Conservation (phyloP, 495 filamentous ascomycete genomes). For the Lophium mytilinum region DNA sequence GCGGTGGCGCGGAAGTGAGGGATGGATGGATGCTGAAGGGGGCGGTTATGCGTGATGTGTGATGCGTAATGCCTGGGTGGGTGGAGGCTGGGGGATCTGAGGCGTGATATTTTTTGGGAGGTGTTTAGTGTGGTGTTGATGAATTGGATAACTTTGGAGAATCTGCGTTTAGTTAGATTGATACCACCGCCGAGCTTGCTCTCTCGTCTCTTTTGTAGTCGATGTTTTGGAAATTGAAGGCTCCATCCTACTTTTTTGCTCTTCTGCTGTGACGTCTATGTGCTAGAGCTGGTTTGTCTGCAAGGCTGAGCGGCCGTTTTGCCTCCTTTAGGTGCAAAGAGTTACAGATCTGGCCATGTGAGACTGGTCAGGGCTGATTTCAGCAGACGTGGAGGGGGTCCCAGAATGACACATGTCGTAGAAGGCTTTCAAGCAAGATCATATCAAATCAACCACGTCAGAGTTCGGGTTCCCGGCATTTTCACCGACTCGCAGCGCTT, state of each 20-base stretch:
- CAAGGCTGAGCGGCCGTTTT: no score
- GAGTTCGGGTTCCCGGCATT: no score
- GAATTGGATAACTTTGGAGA: background rate
- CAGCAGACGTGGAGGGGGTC: no score
- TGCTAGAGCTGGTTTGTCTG: no score
- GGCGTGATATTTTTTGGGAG: background rate
- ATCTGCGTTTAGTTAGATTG: background rate
- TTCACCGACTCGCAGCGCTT: no score
- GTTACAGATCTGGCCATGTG: no score
- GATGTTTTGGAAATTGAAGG: background rate
- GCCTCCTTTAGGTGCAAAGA: no score
- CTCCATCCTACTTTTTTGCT: background rate
- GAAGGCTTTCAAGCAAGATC: no score
- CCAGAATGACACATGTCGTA: no score
- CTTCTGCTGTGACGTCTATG: background rate
- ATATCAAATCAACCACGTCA: no score
- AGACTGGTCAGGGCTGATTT: no score
- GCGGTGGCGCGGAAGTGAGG: background rate
- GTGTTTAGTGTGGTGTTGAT: background rate
- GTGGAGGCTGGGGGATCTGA: conserved; percentile 10
- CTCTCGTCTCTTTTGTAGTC: background rate
- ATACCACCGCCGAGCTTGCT: background rate
- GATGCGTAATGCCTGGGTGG: background rate
- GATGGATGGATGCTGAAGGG: background rate
- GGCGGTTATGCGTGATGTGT: conserved; percentile 3